Evolutionary conservation across 164 flowering plant genomes (phyloP), one percentile per base, ranked within the genome.

Genomic region (Tinospora cordifolia): DNA sequence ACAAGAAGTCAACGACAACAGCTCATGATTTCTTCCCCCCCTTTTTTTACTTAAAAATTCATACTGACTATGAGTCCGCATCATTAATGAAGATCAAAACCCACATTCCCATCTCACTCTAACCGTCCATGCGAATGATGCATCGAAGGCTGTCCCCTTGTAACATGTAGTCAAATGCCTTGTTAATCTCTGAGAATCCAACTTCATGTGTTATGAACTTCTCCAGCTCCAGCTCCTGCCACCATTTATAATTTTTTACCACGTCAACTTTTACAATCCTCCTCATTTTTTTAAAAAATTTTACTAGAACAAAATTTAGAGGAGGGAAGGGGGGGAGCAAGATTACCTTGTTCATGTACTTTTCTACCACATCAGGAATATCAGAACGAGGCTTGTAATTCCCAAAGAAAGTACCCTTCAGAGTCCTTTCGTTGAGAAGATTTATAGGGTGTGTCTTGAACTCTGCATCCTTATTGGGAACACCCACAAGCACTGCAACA

Each of bases 361-460:
- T 80, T 21, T 90, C 91, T 2, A 90, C 93, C 0, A 87, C 87
- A 0, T 77, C 66, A 13, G 96, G 90, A 73, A 90, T 76, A 71
- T 87, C 93, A 3, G 89, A 40, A 11, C 83, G 80, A 0, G 91
- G 88, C 71, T 85, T 90, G 79, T 82, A 86, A 78, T 87, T 88
- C 2, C 91, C 91, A 46, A 86, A 90, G 78, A 87, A 87, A 27
- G 93, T 88, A 14, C 90, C 91, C 72, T 80, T 85, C 41, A 88
- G 90, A 27, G 89, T 90, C 79, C 81, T 90, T 69, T 84, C 96
- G 60, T 80, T 85, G 72, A 90, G 70, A 5, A 90, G 0, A 40
- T 88, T 87, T 80, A 84, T 71, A 0, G 93, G 92, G 63, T 86
- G 82, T 11, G 96, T 90, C 74, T 66, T 77, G 75, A 80, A 80